These are phyloP conservation scores for Tritrichomonas foetus DNA, from an alignment of 208 protist species.

Conservation along the genomic window DNA sequence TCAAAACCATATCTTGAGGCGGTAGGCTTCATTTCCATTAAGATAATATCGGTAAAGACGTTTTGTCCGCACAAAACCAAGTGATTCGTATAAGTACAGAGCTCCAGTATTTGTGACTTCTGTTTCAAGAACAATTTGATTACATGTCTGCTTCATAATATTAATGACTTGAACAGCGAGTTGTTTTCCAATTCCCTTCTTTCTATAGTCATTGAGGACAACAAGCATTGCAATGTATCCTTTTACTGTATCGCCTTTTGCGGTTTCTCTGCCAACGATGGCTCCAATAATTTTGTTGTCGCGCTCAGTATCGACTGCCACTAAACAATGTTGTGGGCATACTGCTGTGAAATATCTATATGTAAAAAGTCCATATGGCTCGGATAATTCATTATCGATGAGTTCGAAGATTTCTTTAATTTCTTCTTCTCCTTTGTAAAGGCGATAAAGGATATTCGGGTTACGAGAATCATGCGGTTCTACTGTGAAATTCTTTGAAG, in stretches of 20 bases:
- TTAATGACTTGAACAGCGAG: not conserved
- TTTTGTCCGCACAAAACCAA: slow-evolving; percentile 36
- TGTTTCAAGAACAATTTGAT: not conserved
- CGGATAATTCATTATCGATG: not conserved
- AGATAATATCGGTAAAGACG: slow-evolving; percentile 38
- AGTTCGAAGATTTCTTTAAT: slow-evolving; percentile 5
- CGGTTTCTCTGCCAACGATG: not conserved
- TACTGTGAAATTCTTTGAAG: not conserved
- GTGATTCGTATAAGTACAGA: slow-evolving; percentile 23
- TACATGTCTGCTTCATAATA: slow-evolving; percentile 27
- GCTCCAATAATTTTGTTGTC: not conserved
- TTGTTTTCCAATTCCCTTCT: slow-evolving; percentile 33
- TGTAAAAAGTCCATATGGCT: slow-evolving; percentile 39
- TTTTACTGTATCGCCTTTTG: not conserved
- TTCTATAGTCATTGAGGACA: not conserved
- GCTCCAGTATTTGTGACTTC: slow-evolving; percentile 21
- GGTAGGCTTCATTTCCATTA: slow-evolving; percentile 42
- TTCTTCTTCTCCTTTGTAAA: slow-evolving; percentile 44
- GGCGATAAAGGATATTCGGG: not conserved
- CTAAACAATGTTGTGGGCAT: not conserved
- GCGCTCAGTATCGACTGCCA: not conserved
- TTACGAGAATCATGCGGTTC: not conserved
- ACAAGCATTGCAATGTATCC: slow-evolving; percentile 43
- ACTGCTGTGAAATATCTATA: slow-evolving; percentile 18
- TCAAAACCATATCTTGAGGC: slow-evolving; percentile 37